These are phyloP conservation scores for Metarhizium humberi DNA, from an alignment of 2,329 filamentous ascomycete species.

Conservation along the genomic window DNA sequence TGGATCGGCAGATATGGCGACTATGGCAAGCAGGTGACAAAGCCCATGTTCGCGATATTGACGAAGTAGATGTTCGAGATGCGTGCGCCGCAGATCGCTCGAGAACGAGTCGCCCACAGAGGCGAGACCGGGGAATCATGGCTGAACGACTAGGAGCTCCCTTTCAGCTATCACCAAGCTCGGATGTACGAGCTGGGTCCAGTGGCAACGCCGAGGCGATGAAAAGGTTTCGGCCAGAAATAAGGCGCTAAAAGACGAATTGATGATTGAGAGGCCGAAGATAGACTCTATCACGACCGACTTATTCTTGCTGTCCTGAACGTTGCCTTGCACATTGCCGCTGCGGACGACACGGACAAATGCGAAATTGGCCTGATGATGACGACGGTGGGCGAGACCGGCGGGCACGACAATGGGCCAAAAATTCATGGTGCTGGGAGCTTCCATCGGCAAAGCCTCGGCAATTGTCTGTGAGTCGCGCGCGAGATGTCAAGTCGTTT, in stretches of 20 bases:
- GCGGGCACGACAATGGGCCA: slow-evolving; percentile 6
- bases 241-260: neutral
- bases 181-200: slow-evolving; percentile 4
- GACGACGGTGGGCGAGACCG: slow-evolving; percentile 9
- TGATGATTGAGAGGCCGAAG: neutral
- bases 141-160: slow-evolving; percentile 4
- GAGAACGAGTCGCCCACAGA: slow-evolving; percentile 28
- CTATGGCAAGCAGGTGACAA: slow-evolving; percentile 17
- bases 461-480: slow-evolving; percentile 2
- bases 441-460: slow-evolving; percentile 22
- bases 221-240: neutral
- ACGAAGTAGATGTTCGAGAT: slow-evolving; percentile 14
- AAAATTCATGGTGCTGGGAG: slow-evolving; percentile 14
- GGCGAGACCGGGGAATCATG: slow-evolving; percentile 33
- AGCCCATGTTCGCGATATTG: slow-evolving; percentile 17
- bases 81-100: slow-evolving; percentile 22
- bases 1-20: slow-evolving; percentile 22
- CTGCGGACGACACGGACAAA: slow-evolving; percentile 15
- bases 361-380: slow-evolving; percentile 19
- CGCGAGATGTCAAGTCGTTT: neutral
- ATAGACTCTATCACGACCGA: slow-evolving; percentile 4
- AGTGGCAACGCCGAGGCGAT: neutral
- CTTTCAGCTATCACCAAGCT: slow-evolving; percentile 2
- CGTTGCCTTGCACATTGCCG: slow-evolving; percentile 23
- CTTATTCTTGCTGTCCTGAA: slow-evolving; percentile 9